phyloP scores from a whole-genome alignment of 257 asterid genomes.

The Solanum chaucha region DNA sequence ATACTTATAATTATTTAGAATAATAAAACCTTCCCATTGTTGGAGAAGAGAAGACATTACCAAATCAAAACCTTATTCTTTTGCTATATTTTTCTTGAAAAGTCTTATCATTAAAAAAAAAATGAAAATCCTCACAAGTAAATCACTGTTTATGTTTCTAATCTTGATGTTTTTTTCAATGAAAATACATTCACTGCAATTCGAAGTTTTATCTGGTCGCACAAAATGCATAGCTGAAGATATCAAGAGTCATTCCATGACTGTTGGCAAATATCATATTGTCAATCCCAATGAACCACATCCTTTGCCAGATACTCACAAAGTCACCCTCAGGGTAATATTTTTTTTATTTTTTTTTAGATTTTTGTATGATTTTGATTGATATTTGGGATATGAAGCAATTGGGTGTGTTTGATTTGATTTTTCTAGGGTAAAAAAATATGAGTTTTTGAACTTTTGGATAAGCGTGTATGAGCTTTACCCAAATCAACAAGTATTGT shows the following conservation, averaged over 20 bases:
- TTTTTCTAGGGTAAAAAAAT: background rate
- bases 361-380: background rate
- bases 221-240: constrained; percentile 92
- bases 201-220: constrained; percentile 73
- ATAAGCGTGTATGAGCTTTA: background rate
- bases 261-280: constrained; percentile 79
- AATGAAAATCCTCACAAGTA: background rate
- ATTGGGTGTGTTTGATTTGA: background rate
- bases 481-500: background rate
- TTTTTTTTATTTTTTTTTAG: background rate
- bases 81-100: background rate
- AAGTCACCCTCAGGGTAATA: constrained; percentile 73
- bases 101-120: background rate
- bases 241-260: constrained; percentile 76
- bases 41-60: background rate
- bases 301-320: constrained; percentile 79
- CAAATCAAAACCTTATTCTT: background rate
- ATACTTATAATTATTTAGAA: background rate
- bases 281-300: constrained; percentile 61
- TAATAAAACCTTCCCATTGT: background rate
- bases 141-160: background rate
- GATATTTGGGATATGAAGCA: background rate
- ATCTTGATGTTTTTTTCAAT: background rate
- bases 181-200: constrained; percentile 50
- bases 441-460: background rate